phyloP scores from a whole-genome alignment of 2,329 filamentous ascomycete species.

The Pseudogymnoascus pannorum region DNA sequence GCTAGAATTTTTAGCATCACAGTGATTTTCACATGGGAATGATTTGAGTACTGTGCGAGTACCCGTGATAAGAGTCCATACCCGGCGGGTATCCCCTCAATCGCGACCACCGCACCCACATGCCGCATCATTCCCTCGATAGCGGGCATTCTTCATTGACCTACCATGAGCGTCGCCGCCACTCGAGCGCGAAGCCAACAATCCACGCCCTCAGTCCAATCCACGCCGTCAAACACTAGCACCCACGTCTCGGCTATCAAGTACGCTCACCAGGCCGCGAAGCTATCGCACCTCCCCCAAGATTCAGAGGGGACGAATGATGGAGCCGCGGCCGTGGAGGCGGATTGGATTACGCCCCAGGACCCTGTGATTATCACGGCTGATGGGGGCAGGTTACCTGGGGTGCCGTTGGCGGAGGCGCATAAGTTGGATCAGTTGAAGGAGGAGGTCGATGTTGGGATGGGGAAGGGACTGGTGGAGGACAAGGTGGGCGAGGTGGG shows the following conservation, averaged over 20 bases:
- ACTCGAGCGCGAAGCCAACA: neutral
- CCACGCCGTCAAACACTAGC: neutral
- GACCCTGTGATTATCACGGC: slow-evolving; percentile 65
- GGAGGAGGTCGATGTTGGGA: slow-evolving; percentile 34
- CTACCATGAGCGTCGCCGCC: neutral
- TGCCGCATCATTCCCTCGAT: neutral
- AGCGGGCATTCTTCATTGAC: neutral
- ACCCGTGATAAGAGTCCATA: neutral
- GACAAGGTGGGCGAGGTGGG: slow-evolving; percentile 19
- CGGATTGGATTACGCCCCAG: slow-evolving; percentile 59
- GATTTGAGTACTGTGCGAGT: neutral
- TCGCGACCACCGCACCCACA: neutral
- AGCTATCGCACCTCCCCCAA: slow-evolving; percentile 38
- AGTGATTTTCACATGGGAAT: neutral
- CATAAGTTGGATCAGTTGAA: slow-evolving; percentile 60
- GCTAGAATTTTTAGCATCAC: neutral
- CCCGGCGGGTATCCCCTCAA: neutral
- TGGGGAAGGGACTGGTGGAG: slow-evolving; percentile 24
- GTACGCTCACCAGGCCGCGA: slow-evolving; percentile 55
- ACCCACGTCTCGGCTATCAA: slow-evolving; percentile 36
- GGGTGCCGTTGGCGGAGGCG: slow-evolving; percentile 63
- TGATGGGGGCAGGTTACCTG: slow-evolving; percentile 59
- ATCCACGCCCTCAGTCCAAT: neutral
- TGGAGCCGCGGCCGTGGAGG: slow-evolving; percentile 50
- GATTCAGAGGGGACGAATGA: slow-evolving; percentile 20